Base-by-base conservation (phyloP, 1,284 basidiomycete genomes). In the Somion occarium region DNA sequence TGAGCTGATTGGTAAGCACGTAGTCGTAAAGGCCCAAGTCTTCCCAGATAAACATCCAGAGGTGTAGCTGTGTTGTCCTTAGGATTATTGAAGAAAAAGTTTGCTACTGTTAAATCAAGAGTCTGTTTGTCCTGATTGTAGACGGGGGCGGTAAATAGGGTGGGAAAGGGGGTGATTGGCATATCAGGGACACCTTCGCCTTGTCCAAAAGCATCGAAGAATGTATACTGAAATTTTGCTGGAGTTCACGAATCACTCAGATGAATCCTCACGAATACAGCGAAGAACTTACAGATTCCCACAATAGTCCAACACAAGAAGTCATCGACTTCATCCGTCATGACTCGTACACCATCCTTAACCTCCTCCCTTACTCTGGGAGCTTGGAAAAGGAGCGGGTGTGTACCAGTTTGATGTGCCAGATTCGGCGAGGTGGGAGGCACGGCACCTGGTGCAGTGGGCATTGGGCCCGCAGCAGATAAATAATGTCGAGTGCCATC, bases 231-330 rank as follows among this genome's bases (percentile, higher is more conserved):
- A 69, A 93, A 93, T 69, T 92, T 91, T 49, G 90, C 89, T 91
- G 56, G 42, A 56, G 52, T 52, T 30, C 23, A 27, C 37, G 60
- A 59, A 62, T 54, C 24, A 47, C 44, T 25, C 44, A 23, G 13
- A 26, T 22, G 27, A 47, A 37, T 24, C 44, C 43, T 34, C 22
- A 30, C 11, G 26, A 48, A 43, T 22, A 30, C 13, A 23, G 23
- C 19, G 44, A 49, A 34, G 30, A 9, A 80, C 92, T 70, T 70
- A 94, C 93, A 92, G 49, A 97, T 94, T 46, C 94, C 91, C 55
- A 94, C 91, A 58, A 98, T 93, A 7, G 92, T 93, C 94, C 94
- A 98, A 63, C 91, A 93, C 53, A 95, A 77, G 71, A 91, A 93
- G 64, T 98, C 94, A 63, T 96, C 92, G 12, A 97, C 91, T 66